Evolutionary conservation across 352 stramenopile genomes (phyloP), one percentile per base, ranked within the genome.

Genomic region (Albugo candida): DNA sequence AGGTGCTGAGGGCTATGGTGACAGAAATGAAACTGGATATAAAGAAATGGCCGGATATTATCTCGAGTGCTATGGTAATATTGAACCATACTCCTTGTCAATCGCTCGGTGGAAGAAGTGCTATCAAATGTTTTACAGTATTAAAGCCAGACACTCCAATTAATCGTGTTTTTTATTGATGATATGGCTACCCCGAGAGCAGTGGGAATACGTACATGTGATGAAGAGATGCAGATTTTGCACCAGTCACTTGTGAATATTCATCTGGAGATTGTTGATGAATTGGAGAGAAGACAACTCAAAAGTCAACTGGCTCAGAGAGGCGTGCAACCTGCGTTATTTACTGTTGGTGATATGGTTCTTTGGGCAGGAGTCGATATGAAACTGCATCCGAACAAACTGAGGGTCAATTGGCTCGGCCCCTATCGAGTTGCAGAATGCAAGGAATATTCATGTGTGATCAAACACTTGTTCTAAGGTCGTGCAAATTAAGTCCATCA

Each of bases 331-430:
- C n/a, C n/a, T n/a, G n/a, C n/a, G n/a, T n/a, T n/a, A n/a, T n/a
- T n/a, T n/a, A n/a, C n/a, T n/a, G 50, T 56, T 0, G 59, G 56
- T 13, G 56, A 68, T 41, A 63, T 54, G 35, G 63, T 69, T 3
- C 19, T 67, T 11, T n/a, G n/a, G n/a, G 67, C 60, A 11, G 39
- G 60, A 12, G 54, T 65, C 2, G 54, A 67, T 47, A 21, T 52
- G 20, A 55, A 55, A 11, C 45, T 60, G 24, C 19, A 49, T 8
- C n/a, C n/a, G n/a, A 14, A 55, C 47, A 72, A 69, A 47, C 38
- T 65, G 11, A 11, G 60, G 13, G 49, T 63, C 5, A 65, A 54
- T n/a, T 69, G 58, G 60, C 45, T 65, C 12, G 63, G 60, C 0
- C 52, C 52, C 0, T 67, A 64, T 34, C 36, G n/a, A 48, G 53